Evolutionary conservation across 371 early-diverging fungal genomes (phyloP).

Genomic region (Circinella minor): DNA sequence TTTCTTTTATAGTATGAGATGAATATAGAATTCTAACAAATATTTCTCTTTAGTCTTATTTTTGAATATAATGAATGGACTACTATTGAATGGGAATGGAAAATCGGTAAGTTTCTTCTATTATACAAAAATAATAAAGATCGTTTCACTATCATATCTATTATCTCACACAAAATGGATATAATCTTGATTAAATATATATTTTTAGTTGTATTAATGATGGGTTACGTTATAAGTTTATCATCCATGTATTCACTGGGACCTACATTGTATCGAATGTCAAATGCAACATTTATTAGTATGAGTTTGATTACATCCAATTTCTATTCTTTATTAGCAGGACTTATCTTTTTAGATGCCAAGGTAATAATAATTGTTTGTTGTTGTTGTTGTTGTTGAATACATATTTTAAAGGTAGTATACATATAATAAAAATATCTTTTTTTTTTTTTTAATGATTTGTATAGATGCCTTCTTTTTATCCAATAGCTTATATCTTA

Average conservation of each 20-base stretch:
- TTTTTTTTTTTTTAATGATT: too few species aligned
- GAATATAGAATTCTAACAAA: too few species aligned
- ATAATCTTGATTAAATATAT: too few species aligned
- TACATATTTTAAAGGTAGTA: neutral
- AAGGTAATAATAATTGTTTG: conserved; percentile 17
- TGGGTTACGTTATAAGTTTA: conserved; percentile 37
- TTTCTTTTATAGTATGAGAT: neutral
- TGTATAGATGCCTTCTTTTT: conserved; percentile 39
- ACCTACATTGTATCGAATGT: conserved; percentile 40
- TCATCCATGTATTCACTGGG: conserved; percentile 50
- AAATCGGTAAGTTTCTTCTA: conserved; percentile 32
- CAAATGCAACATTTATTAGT: conserved; percentile 47
- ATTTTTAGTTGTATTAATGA: conserved; percentile 13
- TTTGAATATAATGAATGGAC: conserved; percentile 35
- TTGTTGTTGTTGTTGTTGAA: too few species aligned
- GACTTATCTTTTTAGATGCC: conserved; percentile 40
- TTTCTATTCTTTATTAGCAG: conserved; percentile 46
- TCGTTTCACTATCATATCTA: neutral
- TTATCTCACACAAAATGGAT: neutral
- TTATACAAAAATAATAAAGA: neutral
- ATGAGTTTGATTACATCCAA: conserved; percentile 51
- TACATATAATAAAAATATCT: neutral
- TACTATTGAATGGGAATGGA: conserved; percentile 32
- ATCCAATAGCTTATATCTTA: conserved; percentile 43
- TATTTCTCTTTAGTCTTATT: conserved; percentile 20